Base-by-base conservation (phyloP, 2,329 filamentous ascomycete genomes). In the Metarhizium humberi region DNA sequence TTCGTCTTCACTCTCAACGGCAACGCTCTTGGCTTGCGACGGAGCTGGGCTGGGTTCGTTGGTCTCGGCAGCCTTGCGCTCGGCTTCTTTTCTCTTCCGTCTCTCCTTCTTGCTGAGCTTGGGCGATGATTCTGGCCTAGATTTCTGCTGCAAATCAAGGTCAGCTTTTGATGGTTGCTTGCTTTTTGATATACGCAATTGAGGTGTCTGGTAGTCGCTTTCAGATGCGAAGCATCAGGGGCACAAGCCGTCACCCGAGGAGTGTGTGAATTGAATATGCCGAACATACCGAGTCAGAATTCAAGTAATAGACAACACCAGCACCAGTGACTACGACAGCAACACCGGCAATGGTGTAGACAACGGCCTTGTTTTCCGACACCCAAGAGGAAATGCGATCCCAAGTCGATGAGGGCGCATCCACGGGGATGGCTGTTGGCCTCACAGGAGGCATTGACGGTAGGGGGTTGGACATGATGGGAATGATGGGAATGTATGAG, bases 311-410 rank as follows among this genome's bases (percentile, higher is more conserved):
- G 67, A 95, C 87, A 47, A 90, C 89, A 63, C 94, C 92, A 38
- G 92, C 92, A 58, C 89, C 90, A 14, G 90, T 94, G 55, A 95
- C 88, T 47, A 96, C 90, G 50, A 96, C 82, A 54, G 92, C 92
- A 57, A 96, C 88, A 66, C 94, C 94, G 55, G 92, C 94, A 73
- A 97, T 90, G 62, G 94, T 96, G 74, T 96, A 99, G 60, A 95
- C 92, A 54, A 92, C 81, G 50, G 90, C 88, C 78, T 96, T 97
- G 76, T 99, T 92, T 71, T 97, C 92, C 2, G 91, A 89, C 14
- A 88, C 91, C 92, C 94, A 99, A 67, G 78, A 86, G 62, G 91
- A 87, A 73, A 96, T 78, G 66, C 92, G 87, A 72, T 96, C 90
- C 91, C 91, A 96, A 55, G 94, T 75, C 50, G 88, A 87, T 57